Base-by-base conservation (phyloP, 768 basidiomycete species). In the Amanita rubescens region DNA sequence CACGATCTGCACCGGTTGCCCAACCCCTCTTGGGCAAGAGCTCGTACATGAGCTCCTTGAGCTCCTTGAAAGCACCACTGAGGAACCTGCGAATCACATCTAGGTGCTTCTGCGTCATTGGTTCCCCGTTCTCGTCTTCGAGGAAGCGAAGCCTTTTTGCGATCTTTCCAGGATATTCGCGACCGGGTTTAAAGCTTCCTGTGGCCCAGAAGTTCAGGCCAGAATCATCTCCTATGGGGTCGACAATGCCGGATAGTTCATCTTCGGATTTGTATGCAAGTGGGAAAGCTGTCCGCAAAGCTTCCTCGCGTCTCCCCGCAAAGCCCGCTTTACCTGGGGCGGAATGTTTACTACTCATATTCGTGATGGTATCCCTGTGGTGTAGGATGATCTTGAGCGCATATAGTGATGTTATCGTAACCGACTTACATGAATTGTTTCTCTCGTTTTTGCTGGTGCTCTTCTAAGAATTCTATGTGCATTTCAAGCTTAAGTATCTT, bases 251-350 rank as follows among this genome's bases (percentile, higher is more conserved):
- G 7, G 47, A 20, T 22, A 35, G n/a, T 37, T 49, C 20, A 37
- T 35, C 33, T 49, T 49, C 14, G 1, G 48, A 38, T 37, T 35
- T 49, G 15, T 49, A 49, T 39, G 49, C 49, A n/a, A 49, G 35
- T 11, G 25, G 49, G 9, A 49, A 49, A 39, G 6, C 49, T 2
- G 37, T 22, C 24, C 37, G 6, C 35, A 49, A 49, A 38, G 49
- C 35, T 27, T 49, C 19, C 1, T 49, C 12, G 3, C 47, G 12
- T 24, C 47, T 0, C 34, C 8, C 47, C 1, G 1, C n/a, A 35
- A 19, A 35, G 17, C 19, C 14, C 22, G 2, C 0, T 8, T 19
- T 49, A 37, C 47, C 20, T 37, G 34, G 19, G 8, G 6, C 14
- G 12, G 47, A 49, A 14, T 14, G 1, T 49, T 49, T 49, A 35